A percentile compares a stretch with the other conserved stretches of the same genome.
Conservation (phyloP, 2,329 filamentous ascomycete species). For the Phaeosphaeriaceae sp. region DNA sequence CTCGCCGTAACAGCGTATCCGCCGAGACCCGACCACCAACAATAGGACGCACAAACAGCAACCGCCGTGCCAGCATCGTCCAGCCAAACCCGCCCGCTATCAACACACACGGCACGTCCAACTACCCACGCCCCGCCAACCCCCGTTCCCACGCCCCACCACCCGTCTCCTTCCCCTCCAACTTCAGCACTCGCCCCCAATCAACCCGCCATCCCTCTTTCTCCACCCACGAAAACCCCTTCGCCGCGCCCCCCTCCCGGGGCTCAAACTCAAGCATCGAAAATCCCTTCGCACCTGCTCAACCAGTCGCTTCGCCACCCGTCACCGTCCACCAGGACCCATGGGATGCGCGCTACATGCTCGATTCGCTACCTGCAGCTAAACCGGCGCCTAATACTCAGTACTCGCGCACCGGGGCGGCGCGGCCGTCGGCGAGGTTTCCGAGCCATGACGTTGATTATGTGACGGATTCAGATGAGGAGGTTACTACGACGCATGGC, state of each 20-base stretch:
- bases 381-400: slow-evolving; percentile 12
- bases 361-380: slow-evolving; percentile 22
- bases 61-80: slow-evolving; percentile 29
- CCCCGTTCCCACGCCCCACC: slow-evolving; percentile 24
- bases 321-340: slow-evolving; percentile 14
- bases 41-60: slow-evolving; percentile 23
- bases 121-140: slow-evolving; percentile 24
- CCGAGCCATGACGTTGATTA: slow-evolving; percentile 21
- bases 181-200: slow-evolving; percentile 22
- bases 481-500: slow-evolving; percentile 1
- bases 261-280: slow-evolving; percentile 11
- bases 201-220: slow-evolving; percentile 31
- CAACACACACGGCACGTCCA: slow-evolving; percentile 16
- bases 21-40: slow-evolving; percentile 16
- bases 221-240: slow-evolving; percentile 23
- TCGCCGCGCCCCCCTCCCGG: slow-evolving; percentile 19
- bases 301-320: slow-evolving; percentile 11
- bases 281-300: slow-evolving; percentile 18
- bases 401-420: slow-evolving; percentile 20
- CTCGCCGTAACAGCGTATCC: slow-evolving; percentile 30
- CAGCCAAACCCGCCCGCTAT: slow-evolving; percentile 27
- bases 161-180: slow-evolving; percentile 25
- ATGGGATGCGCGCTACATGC: slow-evolving; percentile 34
- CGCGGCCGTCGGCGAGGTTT: slow-evolving; percentile 18
- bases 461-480: slow-evolving; percentile 17